These are phyloP conservation scores for Prunus davidiana DNA, from an alignment of 306 rosid species.

Conservation along the genomic window DNA sequence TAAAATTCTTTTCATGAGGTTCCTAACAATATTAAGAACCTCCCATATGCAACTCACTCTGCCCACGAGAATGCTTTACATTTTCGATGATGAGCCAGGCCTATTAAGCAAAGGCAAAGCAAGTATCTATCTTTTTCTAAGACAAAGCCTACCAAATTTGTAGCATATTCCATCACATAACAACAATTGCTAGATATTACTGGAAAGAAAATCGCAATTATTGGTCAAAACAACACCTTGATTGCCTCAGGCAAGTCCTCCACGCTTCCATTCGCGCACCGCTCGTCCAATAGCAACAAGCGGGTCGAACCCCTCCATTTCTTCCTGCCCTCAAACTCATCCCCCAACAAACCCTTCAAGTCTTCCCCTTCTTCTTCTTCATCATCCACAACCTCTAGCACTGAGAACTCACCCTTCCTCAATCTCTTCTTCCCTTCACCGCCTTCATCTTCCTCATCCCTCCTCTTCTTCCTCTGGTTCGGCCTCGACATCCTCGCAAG, in stretches of 20 bases:
- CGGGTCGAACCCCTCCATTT: constrained; percentile 87
- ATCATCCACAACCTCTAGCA: constrained; percentile 75
- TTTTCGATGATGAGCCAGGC: not conserved
- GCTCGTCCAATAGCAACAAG: constrained; percentile 75
- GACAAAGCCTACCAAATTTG: not conserved
- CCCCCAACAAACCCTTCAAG: constrained; percentile 65
- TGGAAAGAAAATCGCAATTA: not conserved
- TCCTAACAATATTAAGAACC: not conserved
- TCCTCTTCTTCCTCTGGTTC: constrained; percentile 43
- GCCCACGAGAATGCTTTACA: not conserved
- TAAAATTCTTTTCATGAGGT: not conserved
- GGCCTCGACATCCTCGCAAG: constrained; percentile 90
- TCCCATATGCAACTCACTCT: not conserved
- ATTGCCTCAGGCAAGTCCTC: constrained; percentile 81
- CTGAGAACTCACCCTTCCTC: constrained; percentile 34
- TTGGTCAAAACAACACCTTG: constrained; percentile 59
- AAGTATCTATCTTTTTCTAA: not conserved
- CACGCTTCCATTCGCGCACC: constrained; percentile 33
- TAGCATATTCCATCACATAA: not conserved
- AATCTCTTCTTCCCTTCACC: constrained; percentile 30
- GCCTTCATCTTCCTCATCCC: constrained; percentile 19
- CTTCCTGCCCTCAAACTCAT: constrained; percentile 46
- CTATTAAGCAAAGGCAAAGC: not conserved
- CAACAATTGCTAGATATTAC: constrained; percentile 7
- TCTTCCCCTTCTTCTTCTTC: constrained; percentile 41